Percentiles rank a stretch among this genome's conserved stretches.
Evolutionary conservation across 306 rosid species (phyloP).

Genomic region (Medicago lupulina): DNA sequence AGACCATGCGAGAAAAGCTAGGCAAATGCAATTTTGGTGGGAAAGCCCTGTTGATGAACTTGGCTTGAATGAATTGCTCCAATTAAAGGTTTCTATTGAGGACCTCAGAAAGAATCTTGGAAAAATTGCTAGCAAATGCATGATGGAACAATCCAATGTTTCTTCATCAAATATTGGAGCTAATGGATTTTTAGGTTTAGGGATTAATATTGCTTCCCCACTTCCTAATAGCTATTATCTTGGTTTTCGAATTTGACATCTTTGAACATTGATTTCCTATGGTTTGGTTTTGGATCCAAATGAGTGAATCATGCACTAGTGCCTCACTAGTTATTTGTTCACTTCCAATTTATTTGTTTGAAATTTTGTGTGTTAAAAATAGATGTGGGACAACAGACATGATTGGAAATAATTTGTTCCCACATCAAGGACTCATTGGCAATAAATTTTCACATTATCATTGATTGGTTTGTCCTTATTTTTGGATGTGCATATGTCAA

Average conservation of each 20-base stretch:
- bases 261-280: constrained; percentile 36
- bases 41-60: constrained; percentile 58
- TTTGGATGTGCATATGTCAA: background rate
- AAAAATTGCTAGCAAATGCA: constrained; percentile 47
- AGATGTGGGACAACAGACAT: background rate
- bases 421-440: constrained; percentile 20
- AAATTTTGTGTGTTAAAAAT: constrained; percentile 24
- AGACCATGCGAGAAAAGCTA: constrained; percentile 48
- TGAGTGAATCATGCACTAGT: constrained; percentile 20
- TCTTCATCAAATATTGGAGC: constrained; percentile 20
- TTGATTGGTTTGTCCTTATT: constrained; percentile 14
- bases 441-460: constrained; percentile 24
- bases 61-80: constrained; percentile 49
- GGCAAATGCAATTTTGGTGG: constrained; percentile 65
- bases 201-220: constrained; percentile 31
- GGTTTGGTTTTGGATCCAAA: constrained; percentile 27
- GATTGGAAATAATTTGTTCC: constrained; percentile 37
- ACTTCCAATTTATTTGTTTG: background rate
- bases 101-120: constrained; percentile 58
- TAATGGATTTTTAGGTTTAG: constrained; percentile 29
- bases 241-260: constrained; percentile 47
- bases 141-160: constrained; percentile 34
- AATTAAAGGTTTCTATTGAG: constrained; percentile 53
- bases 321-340: constrained; percentile 31
- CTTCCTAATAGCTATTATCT: constrained; percentile 47